Evolutionary conservation across 768 basidiomycete species (phyloP).

Genomic region (Pisolithus marmoratus): DNA sequence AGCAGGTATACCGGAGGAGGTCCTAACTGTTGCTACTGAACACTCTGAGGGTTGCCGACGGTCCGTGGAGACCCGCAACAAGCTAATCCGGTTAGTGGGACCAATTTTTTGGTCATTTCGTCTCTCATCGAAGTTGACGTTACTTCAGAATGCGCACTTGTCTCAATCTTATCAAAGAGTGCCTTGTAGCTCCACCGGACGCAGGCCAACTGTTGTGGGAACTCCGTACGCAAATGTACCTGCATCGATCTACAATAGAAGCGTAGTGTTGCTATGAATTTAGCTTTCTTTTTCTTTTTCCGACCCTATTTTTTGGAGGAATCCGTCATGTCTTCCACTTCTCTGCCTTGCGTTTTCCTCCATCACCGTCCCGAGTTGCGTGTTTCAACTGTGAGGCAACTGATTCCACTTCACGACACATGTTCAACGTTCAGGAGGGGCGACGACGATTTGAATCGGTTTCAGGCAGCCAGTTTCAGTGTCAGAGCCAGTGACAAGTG

Average conservation of each 20-base stretch:
- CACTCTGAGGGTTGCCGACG: constrained; percentile 51
- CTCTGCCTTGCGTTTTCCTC: constrained; percentile 38
- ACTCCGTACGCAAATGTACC: constrained; percentile 13
- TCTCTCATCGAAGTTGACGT: neutral
- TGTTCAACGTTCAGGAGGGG: constrained; percentile 54
- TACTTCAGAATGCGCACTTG: constrained; percentile 23
- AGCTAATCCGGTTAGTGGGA: constrained; percentile 42
- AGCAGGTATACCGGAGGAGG: constrained; percentile 69
- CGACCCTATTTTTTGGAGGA: constrained; percentile 35
- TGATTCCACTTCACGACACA: constrained; percentile 58
- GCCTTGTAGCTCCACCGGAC: constrained; percentile 16
- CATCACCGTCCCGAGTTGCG: neutral
- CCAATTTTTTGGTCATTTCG: neutral
- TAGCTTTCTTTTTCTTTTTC: constrained; percentile 43
- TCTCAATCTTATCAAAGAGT: constrained; percentile 21
- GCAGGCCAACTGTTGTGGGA: constrained; percentile 10
- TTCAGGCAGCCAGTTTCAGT: constrained; percentile 41
- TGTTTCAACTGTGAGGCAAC: constrained; percentile 6
- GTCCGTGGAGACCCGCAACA: constrained; percentile 44
- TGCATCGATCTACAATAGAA: constrained; percentile 1
- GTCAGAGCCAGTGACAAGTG: too few species aligned
- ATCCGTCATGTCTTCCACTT: constrained; percentile 17
- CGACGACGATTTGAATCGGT: constrained; percentile 58
- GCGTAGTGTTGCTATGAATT: constrained; percentile 16
- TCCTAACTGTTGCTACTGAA: constrained; percentile 57